Evolutionary conservation across 2,329 filamentous ascomycete genomes (phyloP).

Genomic region (Fusarium nurragi): DNA sequence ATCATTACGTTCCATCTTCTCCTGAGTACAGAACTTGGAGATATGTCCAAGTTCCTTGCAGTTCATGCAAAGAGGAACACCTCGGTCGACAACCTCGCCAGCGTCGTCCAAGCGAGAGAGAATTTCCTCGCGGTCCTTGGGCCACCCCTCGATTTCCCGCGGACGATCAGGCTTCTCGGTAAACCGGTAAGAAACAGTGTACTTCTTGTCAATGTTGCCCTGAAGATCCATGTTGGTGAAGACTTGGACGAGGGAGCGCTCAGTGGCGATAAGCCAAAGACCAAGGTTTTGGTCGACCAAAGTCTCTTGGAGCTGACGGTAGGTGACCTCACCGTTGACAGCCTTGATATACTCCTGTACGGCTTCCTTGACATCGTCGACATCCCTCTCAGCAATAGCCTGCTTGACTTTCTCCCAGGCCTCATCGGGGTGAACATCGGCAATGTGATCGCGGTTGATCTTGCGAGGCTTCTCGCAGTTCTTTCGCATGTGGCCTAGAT

Average conservation of each 20-base stretch:
- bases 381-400: slow-evolving; percentile 64
- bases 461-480: slow-evolving; percentile 69
- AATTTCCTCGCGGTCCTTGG: slow-evolving; percentile 67
- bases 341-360: slow-evolving; percentile 70
- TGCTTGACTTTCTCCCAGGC: slow-evolving; percentile 67
- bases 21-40: slow-evolving; percentile 67
- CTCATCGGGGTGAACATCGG: slow-evolving; percentile 60
- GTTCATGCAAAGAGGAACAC: slow-evolving; percentile 69
- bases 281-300: slow-evolving; percentile 64
- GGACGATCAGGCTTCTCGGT: slow-evolving; percentile 65
- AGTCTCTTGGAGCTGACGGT: slow-evolving; percentile 67
- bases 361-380: slow-evolving; percentile 70
- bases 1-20: slow-evolving; percentile 60
- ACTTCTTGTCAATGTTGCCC: slow-evolving; percentile 72
- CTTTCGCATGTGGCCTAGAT: slow-evolving; percentile 62
- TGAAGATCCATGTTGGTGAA: slow-evolving; percentile 78
- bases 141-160: slow-evolving; percentile 69
- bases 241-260: slow-evolving; percentile 64
- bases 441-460: slow-evolving; percentile 62
- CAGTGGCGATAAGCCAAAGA: slow-evolving; percentile 70
- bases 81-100: slow-evolving; percentile 69
- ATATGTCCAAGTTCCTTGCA: slow-evolving; percentile 72
- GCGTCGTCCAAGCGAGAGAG: slow-evolving; percentile 70
- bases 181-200: slow-evolving; percentile 70
- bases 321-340: slow-evolving; percentile 62